Conservation (phyloP, 75 land plant species). For the Selaginella tamariscina region DNA sequence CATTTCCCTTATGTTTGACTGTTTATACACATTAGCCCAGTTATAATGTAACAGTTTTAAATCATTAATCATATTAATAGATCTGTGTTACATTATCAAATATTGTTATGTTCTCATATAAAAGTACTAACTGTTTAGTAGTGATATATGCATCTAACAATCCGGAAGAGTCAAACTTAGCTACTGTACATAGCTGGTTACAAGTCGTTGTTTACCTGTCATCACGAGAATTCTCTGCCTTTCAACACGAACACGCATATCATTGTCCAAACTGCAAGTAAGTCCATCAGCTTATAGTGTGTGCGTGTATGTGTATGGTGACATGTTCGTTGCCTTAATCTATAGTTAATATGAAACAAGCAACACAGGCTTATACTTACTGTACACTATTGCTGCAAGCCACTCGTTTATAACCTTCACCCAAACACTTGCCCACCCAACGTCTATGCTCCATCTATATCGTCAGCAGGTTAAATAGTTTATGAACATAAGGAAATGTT, state of each 20-base stretch:
- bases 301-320: background rate
- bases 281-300: background rate
- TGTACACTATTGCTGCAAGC: slow-evolving; percentile 72
- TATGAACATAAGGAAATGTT: background rate
- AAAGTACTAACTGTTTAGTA: too few species aligned
- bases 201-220: too few species aligned
- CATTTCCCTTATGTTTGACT: too few species aligned
- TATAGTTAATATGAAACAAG: background rate
- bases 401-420: slow-evolving; percentile 82
- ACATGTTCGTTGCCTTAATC: background rate
- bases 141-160: too few species aligned
- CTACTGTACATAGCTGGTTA: too few species aligned
- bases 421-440: slow-evolving; percentile 93
- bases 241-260: slow-evolving; percentile 48
- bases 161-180: too few species aligned
- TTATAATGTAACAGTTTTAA: too few species aligned
- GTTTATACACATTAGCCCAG: too few species aligned
- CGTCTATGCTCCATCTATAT: slow-evolving; percentile 70
- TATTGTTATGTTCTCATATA: too few species aligned
- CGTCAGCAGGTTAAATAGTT: background rate
- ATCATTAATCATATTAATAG: too few species aligned
- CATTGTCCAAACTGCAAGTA: slow-evolving; percentile 59
- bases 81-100: too few species aligned
- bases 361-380: slow-evolving; percentile 21
- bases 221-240: slow-evolving; percentile 26